phyloP scores from a whole-genome alignment of 2,329 filamentous ascomycete species.

The Xylariomycetidae sp. region DNA sequence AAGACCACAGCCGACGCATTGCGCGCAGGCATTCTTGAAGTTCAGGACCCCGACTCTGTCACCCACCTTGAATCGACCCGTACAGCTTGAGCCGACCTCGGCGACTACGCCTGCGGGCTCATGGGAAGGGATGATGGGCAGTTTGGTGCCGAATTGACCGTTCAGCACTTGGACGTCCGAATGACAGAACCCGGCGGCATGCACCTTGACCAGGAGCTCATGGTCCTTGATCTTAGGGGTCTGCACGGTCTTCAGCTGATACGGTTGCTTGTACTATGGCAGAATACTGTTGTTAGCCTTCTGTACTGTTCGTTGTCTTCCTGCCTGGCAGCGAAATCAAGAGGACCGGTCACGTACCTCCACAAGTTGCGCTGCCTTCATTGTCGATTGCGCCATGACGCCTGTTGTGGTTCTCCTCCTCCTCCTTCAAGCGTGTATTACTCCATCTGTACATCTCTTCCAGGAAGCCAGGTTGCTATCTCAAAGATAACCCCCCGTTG shows the following conservation, averaged over 20 bases:
- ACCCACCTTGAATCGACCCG: slow-evolving; percentile 21
- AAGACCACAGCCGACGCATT: slow-evolving; percentile 1
- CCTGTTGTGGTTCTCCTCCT: too few relatives aligned
- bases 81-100: slow-evolving; percentile 19
- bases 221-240: background rate
- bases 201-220: slow-evolving; percentile 26
- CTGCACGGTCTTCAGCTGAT: background rate
- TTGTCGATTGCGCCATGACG: too few relatives aligned
- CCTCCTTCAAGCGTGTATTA: too few relatives aligned
- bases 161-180: slow-evolving; percentile 30
- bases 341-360: slow-evolving; percentile 2
- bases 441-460: too few relatives aligned
- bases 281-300: too few relatives aligned
- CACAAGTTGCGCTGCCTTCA: slow-evolving; percentile 3
- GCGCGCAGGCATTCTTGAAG: slow-evolving; percentile 10
- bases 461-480: too few relatives aligned
- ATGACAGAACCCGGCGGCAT: slow-evolving; percentile 32
- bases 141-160: slow-evolving; percentile 24
- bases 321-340: too few relatives aligned
- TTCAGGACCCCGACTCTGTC: slow-evolving; percentile 31
- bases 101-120: slow-evolving; percentile 29
- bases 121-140: slow-evolving; percentile 29
- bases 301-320: too few relatives aligned
- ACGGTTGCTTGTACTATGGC: background rate
- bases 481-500: too few relatives aligned